Conservation (phyloP, 768 basidiomycete genomes). For the Suillus decipiens region DNA sequence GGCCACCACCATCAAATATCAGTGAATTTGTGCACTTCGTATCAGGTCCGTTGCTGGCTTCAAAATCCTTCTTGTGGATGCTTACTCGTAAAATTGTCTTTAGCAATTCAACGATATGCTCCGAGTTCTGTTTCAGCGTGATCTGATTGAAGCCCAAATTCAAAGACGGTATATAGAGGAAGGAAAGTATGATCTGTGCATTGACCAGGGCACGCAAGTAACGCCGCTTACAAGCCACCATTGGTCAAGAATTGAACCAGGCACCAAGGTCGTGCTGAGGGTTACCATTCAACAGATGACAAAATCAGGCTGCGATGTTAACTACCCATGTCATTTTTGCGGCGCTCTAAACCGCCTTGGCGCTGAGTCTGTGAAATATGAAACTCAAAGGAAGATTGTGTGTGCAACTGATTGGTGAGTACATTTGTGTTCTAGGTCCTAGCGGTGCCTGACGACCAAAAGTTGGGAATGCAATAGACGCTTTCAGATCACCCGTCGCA, state of each 20-base stretch:
- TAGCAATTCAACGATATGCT: slow-evolving; percentile 28
- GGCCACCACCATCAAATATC: slow-evolving; percentile 22
- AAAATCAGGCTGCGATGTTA: not conserved
- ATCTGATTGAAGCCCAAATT: slow-evolving; percentile 20
- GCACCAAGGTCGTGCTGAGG: slow-evolving; percentile 28
- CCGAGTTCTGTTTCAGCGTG: slow-evolving; percentile 18
- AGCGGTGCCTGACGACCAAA: slow-evolving; percentile 12
- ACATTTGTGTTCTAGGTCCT: not conserved
- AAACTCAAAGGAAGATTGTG: slow-evolving; percentile 15
- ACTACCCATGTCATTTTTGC: slow-evolving; percentile 25
- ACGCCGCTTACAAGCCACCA: slow-evolving; percentile 23
- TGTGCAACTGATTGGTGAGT: slow-evolving; percentile 29
- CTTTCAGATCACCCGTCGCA: slow-evolving; percentile 20
- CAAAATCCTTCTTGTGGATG: not conserved
- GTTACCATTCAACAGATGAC: slow-evolving; percentile 22
- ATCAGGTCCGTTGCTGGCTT: slow-evolving; percentile 15
- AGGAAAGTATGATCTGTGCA: slow-evolving; percentile 27
- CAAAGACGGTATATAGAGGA: slow-evolving; percentile 23
- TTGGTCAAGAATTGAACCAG: slow-evolving; percentile 29
- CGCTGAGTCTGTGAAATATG: slow-evolving; percentile 6
- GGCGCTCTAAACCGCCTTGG: not conserved
- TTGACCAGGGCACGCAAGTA: slow-evolving; percentile 25
- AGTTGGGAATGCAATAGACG: slow-evolving; percentile 27
- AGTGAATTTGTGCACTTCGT: slow-evolving; percentile 28
- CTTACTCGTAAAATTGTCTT: not conserved